Evolutionary conservation across 176 grass and related monocot species (phyloP).

Genomic region (Phoenix roebelenii): DNA sequence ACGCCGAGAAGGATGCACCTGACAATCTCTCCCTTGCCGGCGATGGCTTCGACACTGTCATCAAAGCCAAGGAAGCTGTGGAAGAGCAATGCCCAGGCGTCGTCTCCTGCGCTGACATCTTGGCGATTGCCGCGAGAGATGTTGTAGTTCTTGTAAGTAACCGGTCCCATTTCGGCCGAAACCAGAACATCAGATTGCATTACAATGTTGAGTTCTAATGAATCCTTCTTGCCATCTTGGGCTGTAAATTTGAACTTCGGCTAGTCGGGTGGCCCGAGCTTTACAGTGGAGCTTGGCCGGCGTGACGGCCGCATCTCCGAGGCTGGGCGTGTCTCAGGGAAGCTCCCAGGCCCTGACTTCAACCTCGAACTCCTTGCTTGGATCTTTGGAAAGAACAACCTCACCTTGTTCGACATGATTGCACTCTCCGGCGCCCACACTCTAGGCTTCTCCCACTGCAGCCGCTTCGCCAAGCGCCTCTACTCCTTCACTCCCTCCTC

Average conservation of each 20-base stretch:
- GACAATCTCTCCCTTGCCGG: conserved; percentile 86
- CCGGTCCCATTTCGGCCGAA: no score
- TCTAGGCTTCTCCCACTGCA: conserved; percentile 75
- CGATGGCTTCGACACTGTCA: conserved; percentile 73
- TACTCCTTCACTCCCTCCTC: conserved; percentile 25
- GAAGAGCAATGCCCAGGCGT: conserved; percentile 51
- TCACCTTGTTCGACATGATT: conserved; percentile 41
- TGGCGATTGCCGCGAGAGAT: conserved; percentile 56
- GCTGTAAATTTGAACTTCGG: no score
- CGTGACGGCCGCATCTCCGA: conserved; percentile 52
- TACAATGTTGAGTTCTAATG: no score
- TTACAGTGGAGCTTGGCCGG: conserved; percentile 54
- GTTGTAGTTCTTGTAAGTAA: conserved; percentile 48
- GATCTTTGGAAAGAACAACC: conserved; percentile 30
- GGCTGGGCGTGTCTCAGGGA: conserved; percentile 39
- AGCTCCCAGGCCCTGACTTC: conserved; percentile 52
- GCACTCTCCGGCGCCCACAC: conserved; percentile 86
- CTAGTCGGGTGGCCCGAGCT: conserved; percentile 52
- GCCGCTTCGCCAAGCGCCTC: conserved; percentile 46
- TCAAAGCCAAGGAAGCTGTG: conserved; percentile 47
- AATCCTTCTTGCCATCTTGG: no score
- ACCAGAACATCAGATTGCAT: no score
- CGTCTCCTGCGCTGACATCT: conserved; percentile 82
- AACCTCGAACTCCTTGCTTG: conserved; percentile 33
- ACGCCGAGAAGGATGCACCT: conserved; percentile 69